These are phyloP conservation scores for Claviceps sp. DNA, from an alignment of 2,329 filamentous ascomycete species.

Conservation along the genomic window DNA sequence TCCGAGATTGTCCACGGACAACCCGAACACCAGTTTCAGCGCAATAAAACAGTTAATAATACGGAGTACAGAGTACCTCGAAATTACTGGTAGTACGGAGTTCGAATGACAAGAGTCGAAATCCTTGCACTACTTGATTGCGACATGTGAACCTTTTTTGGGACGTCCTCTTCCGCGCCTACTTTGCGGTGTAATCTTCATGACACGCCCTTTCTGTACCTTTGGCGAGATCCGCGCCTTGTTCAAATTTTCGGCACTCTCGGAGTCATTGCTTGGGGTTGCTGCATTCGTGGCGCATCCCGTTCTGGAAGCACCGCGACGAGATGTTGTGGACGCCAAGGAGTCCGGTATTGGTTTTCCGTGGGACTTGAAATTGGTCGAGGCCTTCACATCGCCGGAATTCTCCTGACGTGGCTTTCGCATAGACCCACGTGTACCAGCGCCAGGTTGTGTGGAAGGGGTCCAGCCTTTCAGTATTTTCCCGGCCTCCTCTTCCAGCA, in stretches of 20 bases:
- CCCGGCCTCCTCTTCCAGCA: slow-evolving; percentile 1
- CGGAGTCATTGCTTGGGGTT: background rate
- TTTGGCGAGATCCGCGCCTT: background rate
- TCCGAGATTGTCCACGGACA: background rate
- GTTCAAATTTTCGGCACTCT: background rate
- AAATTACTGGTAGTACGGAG: background rate
- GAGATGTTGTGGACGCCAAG: background rate
- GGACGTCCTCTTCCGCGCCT: background rate
- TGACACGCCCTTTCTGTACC: background rate
- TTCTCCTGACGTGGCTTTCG: background rate
- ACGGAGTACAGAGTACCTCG: background rate
- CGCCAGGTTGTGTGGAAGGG: background rate
- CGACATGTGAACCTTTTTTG: background rate
- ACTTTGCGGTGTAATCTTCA: background rate
- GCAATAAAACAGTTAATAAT: background rate
- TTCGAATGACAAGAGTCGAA: background rate
- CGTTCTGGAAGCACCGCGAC: background rate
- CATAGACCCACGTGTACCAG: background rate
- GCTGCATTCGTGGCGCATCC: background rate
- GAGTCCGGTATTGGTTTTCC: background rate
- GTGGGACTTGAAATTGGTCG: background rate
- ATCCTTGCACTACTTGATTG: background rate
- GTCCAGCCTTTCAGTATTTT: background rate
- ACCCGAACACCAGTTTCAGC: background rate
- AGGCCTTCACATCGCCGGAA: background rate